Percentiles rank a stretch among this genome's conserved stretches.
Evolutionary conservation across 345 rosid species (phyloP).

Genomic region (Eucalyptus paniculata): DNA sequence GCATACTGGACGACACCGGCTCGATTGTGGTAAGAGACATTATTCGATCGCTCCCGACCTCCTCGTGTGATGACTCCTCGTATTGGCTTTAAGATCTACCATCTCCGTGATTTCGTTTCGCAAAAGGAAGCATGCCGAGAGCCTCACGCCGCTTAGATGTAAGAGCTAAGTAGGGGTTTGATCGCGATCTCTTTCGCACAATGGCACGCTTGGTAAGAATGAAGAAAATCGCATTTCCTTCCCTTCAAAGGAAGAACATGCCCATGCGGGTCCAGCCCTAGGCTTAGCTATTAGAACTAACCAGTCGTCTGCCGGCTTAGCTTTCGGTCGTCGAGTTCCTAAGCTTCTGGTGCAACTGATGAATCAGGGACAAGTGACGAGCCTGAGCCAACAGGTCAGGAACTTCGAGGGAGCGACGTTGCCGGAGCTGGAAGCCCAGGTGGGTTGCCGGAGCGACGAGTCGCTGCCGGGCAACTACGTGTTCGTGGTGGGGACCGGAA

Average conservation of each 20-base stretch:
- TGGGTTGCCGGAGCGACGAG: background rate
- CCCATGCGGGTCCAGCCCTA: background rate
- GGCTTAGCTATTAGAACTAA: background rate
- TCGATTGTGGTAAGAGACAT: slow-evolving; percentile 8
- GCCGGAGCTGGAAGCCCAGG: slow-evolving; percentile 9
- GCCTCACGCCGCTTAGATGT: background rate
- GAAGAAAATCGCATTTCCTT: background rate
- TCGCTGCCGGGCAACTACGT: slow-evolving; percentile 10
- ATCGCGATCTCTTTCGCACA: background rate
- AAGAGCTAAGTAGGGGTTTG: background rate
- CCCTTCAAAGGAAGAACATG: background rate
- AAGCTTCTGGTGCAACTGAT: background rate
- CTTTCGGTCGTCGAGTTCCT: background rate
- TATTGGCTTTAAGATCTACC: background rate
- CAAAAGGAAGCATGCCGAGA: background rate
- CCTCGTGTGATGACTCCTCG: background rate
- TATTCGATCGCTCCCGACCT: background rate
- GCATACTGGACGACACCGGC: slow-evolving; percentile 51
- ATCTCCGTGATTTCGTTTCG: background rate
- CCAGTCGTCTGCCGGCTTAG: background rate
- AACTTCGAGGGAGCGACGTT: slow-evolving; percentile 32
- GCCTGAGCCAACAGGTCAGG: slow-evolving; percentile 29
- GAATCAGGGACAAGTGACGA: slow-evolving; percentile 32
- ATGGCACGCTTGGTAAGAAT: background rate
- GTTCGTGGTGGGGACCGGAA: slow-evolving; percentile 45